phyloP scores from a whole-genome alignment of 306 rosid genomes.

The Morella rubra region DNA sequence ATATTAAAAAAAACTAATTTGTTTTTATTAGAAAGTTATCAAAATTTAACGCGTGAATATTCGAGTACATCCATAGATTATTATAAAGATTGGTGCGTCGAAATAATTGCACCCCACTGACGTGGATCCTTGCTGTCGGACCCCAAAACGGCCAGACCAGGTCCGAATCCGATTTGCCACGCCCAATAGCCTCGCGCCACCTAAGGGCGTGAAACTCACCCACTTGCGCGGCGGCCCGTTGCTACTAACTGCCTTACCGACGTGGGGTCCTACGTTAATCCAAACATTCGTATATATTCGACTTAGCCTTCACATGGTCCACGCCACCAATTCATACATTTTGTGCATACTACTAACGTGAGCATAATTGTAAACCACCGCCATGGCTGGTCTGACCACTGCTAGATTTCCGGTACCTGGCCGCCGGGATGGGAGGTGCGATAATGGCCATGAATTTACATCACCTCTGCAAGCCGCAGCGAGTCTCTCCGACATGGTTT shows the following conservation, averaged over 20 bases:
- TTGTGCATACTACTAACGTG: not conserved
- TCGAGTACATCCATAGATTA: constrained; percentile 50
- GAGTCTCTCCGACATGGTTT: constrained; percentile 49
- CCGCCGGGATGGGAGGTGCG: not conserved
- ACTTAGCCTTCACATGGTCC: constrained; percentile 8
- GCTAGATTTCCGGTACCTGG: constrained; percentile 19
- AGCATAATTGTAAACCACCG: constrained; percentile 20
- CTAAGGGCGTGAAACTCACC: not conserved
- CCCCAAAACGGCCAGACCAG: constrained; percentile 4
- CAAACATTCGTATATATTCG: constrained; percentile 21
- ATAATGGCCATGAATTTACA: not conserved
- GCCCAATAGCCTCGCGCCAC: constrained; percentile 32
- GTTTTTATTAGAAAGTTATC: not conserved
- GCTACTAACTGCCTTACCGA: not conserved
- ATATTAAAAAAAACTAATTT: not conserved
- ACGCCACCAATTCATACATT: not conserved
- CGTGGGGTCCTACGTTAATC: constrained; percentile 28
- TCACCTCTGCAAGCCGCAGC: not conserved
- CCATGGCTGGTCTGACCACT: constrained; percentile 25
- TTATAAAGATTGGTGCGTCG: not conserved
- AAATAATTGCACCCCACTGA: constrained; percentile 51
- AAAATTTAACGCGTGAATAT: constrained; percentile 23
- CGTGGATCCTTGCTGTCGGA: constrained; percentile 80
- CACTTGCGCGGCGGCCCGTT: constrained; percentile 53
- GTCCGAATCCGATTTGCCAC: constrained; percentile 19